Evolutionary conservation across 78 protist genomes (phyloP), one percentile per base, ranked within the genome.

Genomic region (Creolimax fragrantissima): DNA sequence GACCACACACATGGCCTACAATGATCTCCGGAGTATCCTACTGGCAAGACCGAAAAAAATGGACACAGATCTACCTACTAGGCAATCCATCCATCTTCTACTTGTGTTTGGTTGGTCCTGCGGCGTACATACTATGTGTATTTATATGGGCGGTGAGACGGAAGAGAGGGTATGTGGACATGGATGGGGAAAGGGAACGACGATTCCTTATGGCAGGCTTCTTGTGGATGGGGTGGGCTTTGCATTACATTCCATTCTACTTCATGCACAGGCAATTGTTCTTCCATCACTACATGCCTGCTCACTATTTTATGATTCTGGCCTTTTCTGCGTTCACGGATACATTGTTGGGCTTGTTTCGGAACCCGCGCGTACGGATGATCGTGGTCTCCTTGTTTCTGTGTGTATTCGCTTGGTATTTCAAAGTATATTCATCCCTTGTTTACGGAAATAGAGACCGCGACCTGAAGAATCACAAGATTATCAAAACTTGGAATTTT

Each of bases 241-340:
- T 93, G 37, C 94, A 93, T 81, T 93, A 67, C 35, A 39, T 41
- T 3, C 89, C 89, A 3, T 93, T 93, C 36, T 93, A 66, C 35
- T 32, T 84, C 5, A 89, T 93, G 92, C 89, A 89, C 35, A 81
- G 74, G 74, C 94, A 93, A 41, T 89, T 93, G 42, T 93, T 93
- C 43, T 86, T 93, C 11, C 94, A 93, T 91, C 94, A 93, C 91
- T 93, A 93, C 42, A 88, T 93, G 84, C 94, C 94, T 3, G 94
- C 94, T n/a, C 92, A 74, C 89, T 6, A 88, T 4, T 88, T 93
- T 42, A n/a, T 7, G n/a, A 42, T 93, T 5, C n/a, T 93, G 81
- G 67, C 5, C 11, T 3, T 44, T 3, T 88, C 43, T 0, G 93
- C 88, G 2, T 3, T 81, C 42, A 24, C 43, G 41, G 92, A 90